Evolutionary conservation across 345 rosid species (phyloP), one percentile per base, ranked within the genome.

Genomic region (Dimocarpus longan): DNA sequence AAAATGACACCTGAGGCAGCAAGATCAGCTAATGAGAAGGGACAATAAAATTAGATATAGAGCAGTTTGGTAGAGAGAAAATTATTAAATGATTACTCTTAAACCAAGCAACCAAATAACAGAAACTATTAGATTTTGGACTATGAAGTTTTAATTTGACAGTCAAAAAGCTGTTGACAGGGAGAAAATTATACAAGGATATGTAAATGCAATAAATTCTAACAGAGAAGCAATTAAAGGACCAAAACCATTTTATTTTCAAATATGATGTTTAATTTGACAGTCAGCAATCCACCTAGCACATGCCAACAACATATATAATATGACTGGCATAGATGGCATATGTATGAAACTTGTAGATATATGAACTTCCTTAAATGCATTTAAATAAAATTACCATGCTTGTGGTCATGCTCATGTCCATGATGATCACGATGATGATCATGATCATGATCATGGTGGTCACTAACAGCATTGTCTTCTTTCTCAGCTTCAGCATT

Each of bases 381-480:
- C 22, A 18, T 56, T 42, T 62, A 52, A 63, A 22, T 50, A 71
- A 62, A 52, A 66, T 79, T 89, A 96, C 99, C 94, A 75, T 93
- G 97, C 70, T 90, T 79, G 76, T 93, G 88, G 64, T 86, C 88
- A 24, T 93, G 93, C 60, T 88, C 89, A 12, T 87, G 81, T 54
- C 89, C 89, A 63, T 91, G 84, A 70, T 88, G 88, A 59, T 87
- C 74, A 28, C 88, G 91, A 7, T 85, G 77, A 24, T 86, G 90
- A 42, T 68, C 21, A 10, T 84, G 90, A 50, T 80, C 85, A 19
- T 89, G 90, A 21, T 87, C 84, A 70, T 89, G 92, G 62, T 88
- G 92, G 56, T 77, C 81, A 66, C 89, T 88, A 59, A 75, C 70
- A 24, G 72, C 80, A 80, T 86, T 90, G 68, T 87, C 93, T 68